phyloP scores from a whole-genome alignment of 805 yeast genomes.

The Candida oleophila region DNA sequence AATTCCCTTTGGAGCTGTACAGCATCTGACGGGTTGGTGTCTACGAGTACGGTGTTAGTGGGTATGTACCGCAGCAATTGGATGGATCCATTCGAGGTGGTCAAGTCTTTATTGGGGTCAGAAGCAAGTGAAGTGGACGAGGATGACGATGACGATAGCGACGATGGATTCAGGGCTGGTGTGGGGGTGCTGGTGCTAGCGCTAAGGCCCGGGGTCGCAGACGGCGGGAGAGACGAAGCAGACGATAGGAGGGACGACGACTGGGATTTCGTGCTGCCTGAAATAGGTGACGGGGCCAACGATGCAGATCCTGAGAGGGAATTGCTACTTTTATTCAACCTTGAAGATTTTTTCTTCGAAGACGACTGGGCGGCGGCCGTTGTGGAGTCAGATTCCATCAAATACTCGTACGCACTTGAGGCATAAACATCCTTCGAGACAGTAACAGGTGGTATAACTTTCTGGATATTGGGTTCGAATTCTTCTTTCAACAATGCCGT shows the following conservation, averaged over 20 bases:
- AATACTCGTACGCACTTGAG: constrained; percentile 26
- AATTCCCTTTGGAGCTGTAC: constrained; percentile 65
- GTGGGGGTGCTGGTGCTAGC: too few relatives aligned
- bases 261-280: neutral
- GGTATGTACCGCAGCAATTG: constrained; percentile 33
- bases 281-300: neutral
- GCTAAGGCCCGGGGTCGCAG: too few relatives aligned
- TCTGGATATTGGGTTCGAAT: constrained; percentile 73
- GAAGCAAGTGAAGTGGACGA: neutral
- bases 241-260: neutral
- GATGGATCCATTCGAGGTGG: neutral
- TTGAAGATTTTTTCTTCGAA: neutral
- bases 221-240: too few relatives aligned
- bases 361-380: neutral
- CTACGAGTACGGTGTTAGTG: constrained; percentile 67
- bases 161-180: neutral
- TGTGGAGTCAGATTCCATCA: neutral
- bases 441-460: constrained; percentile 78
- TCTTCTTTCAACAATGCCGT: constrained; percentile 80
- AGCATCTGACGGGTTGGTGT: constrained; percentile 72
- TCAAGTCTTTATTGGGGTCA: neutral
- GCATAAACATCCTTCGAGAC: constrained; percentile 69
- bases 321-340: neutral
- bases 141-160: neutral
- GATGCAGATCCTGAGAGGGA: neutral